These are phyloP conservation scores for Chlorella sp. DNA, from an alignment of 139 green algal species.

Conservation along the genomic window DNA sequence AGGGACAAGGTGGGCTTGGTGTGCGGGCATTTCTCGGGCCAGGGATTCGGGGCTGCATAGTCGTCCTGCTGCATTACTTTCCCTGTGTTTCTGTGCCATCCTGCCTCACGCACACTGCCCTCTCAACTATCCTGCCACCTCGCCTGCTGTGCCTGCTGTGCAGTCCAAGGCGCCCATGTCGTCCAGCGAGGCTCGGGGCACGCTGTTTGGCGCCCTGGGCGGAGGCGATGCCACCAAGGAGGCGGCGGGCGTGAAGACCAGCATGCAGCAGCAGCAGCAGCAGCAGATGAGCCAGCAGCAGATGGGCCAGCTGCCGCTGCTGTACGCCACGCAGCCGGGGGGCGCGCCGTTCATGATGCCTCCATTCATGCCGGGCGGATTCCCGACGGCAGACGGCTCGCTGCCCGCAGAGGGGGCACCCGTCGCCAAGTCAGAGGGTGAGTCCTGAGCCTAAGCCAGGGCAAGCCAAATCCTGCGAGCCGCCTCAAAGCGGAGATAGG, in stretches of 20 bases:
- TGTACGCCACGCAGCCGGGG: conserved; percentile 1
- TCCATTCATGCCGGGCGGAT: not conserved
- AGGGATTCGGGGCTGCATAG: not conserved
- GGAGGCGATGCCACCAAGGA: not conserved
- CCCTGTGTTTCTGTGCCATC: not conserved
- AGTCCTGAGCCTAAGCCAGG: not conserved
- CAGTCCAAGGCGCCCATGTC: conserved; percentile 28
- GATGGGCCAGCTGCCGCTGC: not conserved
- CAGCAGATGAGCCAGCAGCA: not conserved
- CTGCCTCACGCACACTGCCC: not conserved
- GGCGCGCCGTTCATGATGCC: not conserved
- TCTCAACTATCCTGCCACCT: not conserved
- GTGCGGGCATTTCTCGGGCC: too few species aligned
- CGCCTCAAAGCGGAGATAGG: too few species aligned
- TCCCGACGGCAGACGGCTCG: not conserved
- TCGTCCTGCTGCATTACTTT: too few species aligned
- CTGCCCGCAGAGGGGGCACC: not conserved
- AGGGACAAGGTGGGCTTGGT: not conserved
- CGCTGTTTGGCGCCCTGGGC: conserved; percentile 27
- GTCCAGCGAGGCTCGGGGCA: conserved; percentile 11
- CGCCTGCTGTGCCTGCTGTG: not conserved
- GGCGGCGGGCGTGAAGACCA: not conserved
- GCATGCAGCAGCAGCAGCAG: not conserved
- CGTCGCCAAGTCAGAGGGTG: not conserved
- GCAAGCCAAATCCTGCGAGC: too few species aligned